A percentile compares a stretch with the other conserved stretches of the same genome.
These are phyloP conservation scores for Pelargonium fulgidum DNA, from an alignment of 441 rosid genomes.

Conservation along the genomic window DNA sequence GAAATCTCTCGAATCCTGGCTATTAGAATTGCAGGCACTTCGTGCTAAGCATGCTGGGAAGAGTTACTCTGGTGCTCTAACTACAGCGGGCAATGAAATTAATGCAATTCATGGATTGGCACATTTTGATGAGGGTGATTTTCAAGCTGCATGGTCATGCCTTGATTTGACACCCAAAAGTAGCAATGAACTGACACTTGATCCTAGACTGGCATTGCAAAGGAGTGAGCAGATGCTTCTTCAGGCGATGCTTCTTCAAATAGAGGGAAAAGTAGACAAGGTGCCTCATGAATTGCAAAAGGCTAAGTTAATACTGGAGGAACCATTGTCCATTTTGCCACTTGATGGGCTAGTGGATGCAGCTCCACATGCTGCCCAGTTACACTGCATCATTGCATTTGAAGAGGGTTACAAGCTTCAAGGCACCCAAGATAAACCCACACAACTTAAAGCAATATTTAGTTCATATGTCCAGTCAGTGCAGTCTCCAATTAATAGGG, in stretches of 20 bases:
- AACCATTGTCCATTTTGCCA: constrained; percentile 65
- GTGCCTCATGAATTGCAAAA: constrained; percentile 64
- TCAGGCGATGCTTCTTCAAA: constrained; percentile 75
- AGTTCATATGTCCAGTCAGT: constrained; percentile 56
- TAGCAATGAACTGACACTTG: constrained; percentile 86
- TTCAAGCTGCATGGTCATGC: constrained; percentile 82
- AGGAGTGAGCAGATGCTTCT: constrained; percentile 99
- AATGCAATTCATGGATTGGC: constrained; percentile 92
- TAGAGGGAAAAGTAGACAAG: constrained; percentile 65
- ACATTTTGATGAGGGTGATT: constrained; percentile 82
- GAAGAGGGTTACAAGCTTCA: constrained; percentile 52
- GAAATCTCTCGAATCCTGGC: constrained; percentile 83
- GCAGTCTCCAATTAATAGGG: constrained; percentile 49
- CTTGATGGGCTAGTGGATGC: constrained; percentile 86
- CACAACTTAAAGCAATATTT: constrained; percentile 40
- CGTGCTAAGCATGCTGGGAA: constrained; percentile 94
- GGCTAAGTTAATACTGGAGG: constrained; percentile 86
- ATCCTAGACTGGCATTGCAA: constrained; percentile 83
- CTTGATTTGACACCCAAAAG: constrained; percentile 94
- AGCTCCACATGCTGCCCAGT: constrained; percentile 63
- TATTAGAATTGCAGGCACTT: constrained; percentile 75
- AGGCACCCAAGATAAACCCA: constrained; percentile 36
- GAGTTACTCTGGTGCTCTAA: constrained; percentile 91
- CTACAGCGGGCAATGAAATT: constrained; percentile 90
- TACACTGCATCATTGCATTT: constrained; percentile 82